Percentiles rank a stretch among this genome's conserved stretches.
phyloP scores from a whole-genome alignment of 257 asterid species.

The Nemophila menziesii region DNA sequence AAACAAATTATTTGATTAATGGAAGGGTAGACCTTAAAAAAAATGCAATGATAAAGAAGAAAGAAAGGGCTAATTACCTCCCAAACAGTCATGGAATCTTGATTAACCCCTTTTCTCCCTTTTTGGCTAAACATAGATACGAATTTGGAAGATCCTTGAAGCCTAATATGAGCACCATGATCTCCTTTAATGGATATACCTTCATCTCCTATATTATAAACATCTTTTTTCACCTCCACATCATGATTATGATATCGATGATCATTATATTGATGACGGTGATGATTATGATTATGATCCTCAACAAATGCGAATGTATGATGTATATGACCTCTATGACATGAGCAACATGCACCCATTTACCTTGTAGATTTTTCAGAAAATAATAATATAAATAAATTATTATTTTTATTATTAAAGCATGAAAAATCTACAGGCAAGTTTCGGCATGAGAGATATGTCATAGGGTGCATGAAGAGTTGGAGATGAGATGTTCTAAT shows the following conservation, averaged over 20 bases:
- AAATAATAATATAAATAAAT: background rate
- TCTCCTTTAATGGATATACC: constrained; percentile 33
- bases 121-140: constrained; percentile 57
- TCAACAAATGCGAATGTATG: constrained; percentile 22
- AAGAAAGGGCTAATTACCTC: constrained; percentile 33
- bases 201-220: constrained; percentile 26
- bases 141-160: constrained; percentile 60
- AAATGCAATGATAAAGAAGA: background rate
- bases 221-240: constrained; percentile 18
- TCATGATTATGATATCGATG: too few relatives aligned
- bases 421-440: background rate
- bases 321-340: constrained; percentile 36
- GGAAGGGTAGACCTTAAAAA: too few relatives aligned
- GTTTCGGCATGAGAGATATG: background rate
- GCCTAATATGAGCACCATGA: constrained; percentile 50
- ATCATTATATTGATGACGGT: constrained; percentile 12
- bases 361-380: constrained; percentile 9
- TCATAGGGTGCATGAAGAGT: constrained; percentile 8
- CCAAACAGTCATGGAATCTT: constrained; percentile 96
- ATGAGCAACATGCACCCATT: constrained; percentile 89
- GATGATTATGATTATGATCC: constrained; percentile 7
- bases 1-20: too few relatives aligned
- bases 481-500: background rate
- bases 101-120: constrained; percentile 64
- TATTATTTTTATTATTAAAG: background rate